Percentiles rank a stretch among this genome's conserved stretches.
phyloP scores from a whole-genome alignment of 116 monocot genomes.

The Trichopus zeylanicus region DNA sequence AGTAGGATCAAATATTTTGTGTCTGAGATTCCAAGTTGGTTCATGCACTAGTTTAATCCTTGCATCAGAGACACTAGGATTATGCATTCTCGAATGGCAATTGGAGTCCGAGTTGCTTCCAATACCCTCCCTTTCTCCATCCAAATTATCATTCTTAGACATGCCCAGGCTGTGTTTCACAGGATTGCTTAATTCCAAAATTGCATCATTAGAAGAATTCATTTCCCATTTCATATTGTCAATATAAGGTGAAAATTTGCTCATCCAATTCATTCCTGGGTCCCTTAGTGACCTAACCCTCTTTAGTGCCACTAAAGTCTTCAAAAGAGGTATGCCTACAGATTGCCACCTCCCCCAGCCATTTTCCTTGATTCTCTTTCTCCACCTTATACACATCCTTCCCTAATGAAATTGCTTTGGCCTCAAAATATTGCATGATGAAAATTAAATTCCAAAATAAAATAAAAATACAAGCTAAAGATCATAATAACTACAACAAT shows the following conservation, averaged over 20 bases:
- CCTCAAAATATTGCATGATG: neutral
- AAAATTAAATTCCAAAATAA: neutral
- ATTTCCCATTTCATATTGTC: slow-evolving; percentile 55
- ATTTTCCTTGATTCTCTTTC: slow-evolving; percentile 17
- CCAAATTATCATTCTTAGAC: slow-evolving; percentile 9
- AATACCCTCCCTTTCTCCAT: slow-evolving; percentile 19
- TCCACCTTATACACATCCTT: neutral
- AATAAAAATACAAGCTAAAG: neutral
- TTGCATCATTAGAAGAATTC: slow-evolving; percentile 29
- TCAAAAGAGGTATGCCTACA: slow-evolving; percentile 72
- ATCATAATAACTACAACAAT: neutral
- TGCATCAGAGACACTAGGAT: slow-evolving; percentile 13
- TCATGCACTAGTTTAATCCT: slow-evolving; percentile 22
- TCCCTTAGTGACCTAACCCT: slow-evolving; percentile 85
- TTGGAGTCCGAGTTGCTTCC: slow-evolving; percentile 26
- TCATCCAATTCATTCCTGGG: slow-evolving; percentile 71
- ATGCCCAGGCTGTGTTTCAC: slow-evolving; percentile 2
- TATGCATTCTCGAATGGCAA: slow-evolving; percentile 27
- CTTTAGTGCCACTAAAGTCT: slow-evolving; percentile 79
- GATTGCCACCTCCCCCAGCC: slow-evolving; percentile 64
- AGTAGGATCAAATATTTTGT: slow-evolving; percentile 21
- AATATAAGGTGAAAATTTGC: slow-evolving; percentile 35
- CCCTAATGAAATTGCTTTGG: neutral
- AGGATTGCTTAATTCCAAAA: slow-evolving; percentile 11
- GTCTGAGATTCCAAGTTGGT: slow-evolving; percentile 4